phyloP scores from a whole-genome alignment of 441 rosid species.

The Arabidopsis lyrata region DNA sequence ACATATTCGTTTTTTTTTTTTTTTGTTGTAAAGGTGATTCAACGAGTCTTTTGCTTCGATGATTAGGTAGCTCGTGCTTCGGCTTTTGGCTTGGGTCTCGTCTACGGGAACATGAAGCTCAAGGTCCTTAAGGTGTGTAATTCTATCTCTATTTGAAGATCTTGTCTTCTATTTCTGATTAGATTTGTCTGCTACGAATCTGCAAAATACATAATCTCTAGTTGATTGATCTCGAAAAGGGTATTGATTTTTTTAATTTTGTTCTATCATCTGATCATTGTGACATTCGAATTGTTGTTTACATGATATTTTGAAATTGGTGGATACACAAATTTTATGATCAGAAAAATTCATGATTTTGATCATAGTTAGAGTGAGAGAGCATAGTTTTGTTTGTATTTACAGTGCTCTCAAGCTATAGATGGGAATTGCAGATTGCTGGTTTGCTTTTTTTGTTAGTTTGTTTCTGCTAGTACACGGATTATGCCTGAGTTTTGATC shows the following conservation, averaged over 20 bases:
- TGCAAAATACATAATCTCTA: not conserved
- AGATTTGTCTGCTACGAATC: slow-evolving; percentile 6
- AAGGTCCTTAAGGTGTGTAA: slow-evolving; percentile 39
- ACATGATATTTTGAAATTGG: slow-evolving; percentile 1
- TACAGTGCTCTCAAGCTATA: not conserved
- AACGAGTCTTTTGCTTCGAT: slow-evolving; percentile 9
- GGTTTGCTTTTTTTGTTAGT: not conserved
- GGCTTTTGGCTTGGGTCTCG: slow-evolving; percentile 40
- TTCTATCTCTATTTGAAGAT: not conserved
- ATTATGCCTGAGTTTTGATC: not conserved
- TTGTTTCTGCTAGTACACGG: slow-evolving; percentile 14
- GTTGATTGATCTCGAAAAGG: not conserved
- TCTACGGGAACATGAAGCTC: slow-evolving; percentile 47
- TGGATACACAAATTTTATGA: not conserved
- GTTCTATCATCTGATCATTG: not conserved
- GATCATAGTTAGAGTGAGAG: not conserved
- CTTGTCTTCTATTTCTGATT: not conserved
- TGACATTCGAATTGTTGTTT: slow-evolving; percentile 9
- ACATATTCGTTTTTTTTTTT: slow-evolving; percentile 9
- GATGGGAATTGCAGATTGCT: not conserved
- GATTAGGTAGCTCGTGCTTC: slow-evolving; percentile 50
- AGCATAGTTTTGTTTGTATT: not conserved
- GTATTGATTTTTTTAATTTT: not conserved
- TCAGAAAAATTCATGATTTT: slow-evolving; percentile 1
- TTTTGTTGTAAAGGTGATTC: not conserved